Evolutionary conservation across 805 yeast species (phyloP), one percentile per base, ranked within the genome.

Genomic region (Spathaspora boniae): DNA sequence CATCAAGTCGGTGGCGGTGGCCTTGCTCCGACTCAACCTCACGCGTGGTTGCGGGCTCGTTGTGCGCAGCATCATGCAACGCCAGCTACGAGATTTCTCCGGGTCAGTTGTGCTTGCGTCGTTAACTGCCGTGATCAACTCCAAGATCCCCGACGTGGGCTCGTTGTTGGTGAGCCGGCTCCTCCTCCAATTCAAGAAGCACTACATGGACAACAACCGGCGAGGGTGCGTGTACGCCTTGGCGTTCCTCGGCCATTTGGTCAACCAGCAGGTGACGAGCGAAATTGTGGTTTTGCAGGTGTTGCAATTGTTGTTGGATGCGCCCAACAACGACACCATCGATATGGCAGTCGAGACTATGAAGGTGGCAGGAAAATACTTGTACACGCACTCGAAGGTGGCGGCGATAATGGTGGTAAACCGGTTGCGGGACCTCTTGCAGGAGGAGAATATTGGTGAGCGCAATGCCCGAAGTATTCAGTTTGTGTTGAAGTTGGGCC

Each of bases 81-180:
- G 74, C 0, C 84, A 78, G 47, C 25, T 65, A 9, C 53, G 50
- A 6, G 64, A 78, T 9, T 28, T 55, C 12, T 44, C 62, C 0
- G 61, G 54, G 40, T 43, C 83, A 0, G 56, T 75, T 0, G 68
- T 72, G 1, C 80, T 73, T 45, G 77, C 88, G 0, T 61, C 83
- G 1, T 47, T 87, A 23, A 68, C 74, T 0, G 68, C 81, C 2
- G 68, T 81, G 1, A 34, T 87, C 8, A 82, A 84, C 54, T 71
- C 83, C 4, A 76, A 81, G 44, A 53, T 85, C 3, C 93, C 94
- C 0, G 73, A 73, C 23, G 58, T 86, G 12, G 95, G 95, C 2
- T 72, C 72, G 37, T 53, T 81, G 4, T 43, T 84, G 21, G 53
- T 70, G 0, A 50, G 68, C 6, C 64, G 93, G 41, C 55, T 81